phyloP scores from a whole-genome alignment of 2,329 filamentous ascomycete species.

The Paecilomyces dactylethromorphus region DNA sequence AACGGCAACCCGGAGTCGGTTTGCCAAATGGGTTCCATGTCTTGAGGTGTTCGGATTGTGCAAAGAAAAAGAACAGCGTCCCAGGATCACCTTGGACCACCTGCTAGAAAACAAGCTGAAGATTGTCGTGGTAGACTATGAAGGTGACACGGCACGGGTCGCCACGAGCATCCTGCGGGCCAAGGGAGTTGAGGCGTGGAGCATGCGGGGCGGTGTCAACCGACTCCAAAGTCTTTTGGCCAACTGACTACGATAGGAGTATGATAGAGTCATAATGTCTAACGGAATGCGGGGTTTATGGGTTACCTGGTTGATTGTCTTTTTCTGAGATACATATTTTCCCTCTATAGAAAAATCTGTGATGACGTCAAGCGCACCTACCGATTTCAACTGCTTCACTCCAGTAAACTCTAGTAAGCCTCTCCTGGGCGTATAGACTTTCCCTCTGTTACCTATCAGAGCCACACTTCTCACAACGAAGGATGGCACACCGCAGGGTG shows the following conservation, averaged over 20 bases:
- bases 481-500: not conserved
- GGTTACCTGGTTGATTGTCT: not conserved
- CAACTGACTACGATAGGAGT: not conserved
- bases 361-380: not conserved
- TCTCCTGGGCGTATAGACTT: not conserved
- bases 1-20: constrained; percentile 7
- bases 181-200: constrained; percentile 43
- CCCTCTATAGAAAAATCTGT: not conserved
- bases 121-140: constrained; percentile 47
- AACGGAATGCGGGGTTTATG: not conserved
- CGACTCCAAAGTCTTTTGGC: not conserved
- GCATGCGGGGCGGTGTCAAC: constrained; percentile 37
- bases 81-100: constrained; percentile 8
- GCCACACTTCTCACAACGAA: not conserved
- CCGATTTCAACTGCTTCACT: not conserved
- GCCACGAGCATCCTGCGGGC: constrained; percentile 49
- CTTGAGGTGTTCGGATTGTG: not conserved
- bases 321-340: not conserved
- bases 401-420: not conserved
- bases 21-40: not conserved
- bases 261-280: not conserved
- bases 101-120: constrained; percentile 23
- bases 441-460: not conserved
- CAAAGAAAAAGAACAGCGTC: not conserved
- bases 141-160: constrained; percentile 49